Evolutionary conservation across 2,329 filamentous ascomycete genomes (phyloP), one percentile per base, ranked within the genome.

Genomic region (Incumbomyces delicatus): DNA sequence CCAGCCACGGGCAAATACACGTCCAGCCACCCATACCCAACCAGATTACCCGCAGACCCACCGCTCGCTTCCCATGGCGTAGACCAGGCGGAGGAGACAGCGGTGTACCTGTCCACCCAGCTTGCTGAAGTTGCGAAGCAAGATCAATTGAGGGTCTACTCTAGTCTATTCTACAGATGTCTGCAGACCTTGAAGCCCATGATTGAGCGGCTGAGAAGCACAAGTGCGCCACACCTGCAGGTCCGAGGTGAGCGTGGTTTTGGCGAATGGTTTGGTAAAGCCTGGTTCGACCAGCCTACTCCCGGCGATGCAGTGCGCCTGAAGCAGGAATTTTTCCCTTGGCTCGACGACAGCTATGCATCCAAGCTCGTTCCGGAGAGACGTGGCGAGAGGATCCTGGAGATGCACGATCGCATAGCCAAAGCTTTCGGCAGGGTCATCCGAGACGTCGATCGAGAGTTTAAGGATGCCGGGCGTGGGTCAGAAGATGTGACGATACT

Each of bases 231-330:
- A 33, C 16, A 50, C 13, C 48, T 53, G 2, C 50, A 58, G 30
- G 61, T 63, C 2, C 59, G 61, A 27, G 62, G 66, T 13, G 68
- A 69, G 44, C 47, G 46, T 5, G 56, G 58, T 20, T 60, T 65
- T 33, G 83, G 86, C 51, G 92, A 98, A 70, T 96, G 92, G 83
- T 96, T 92, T 63, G 92, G 92, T 20, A 74, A 79, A 40, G 87
- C 89, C 13, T 80, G 80, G 50, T 95, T 95, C 65, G 75, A 85
- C 46, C 92, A 96, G 60, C 92, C 92, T 0, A 73, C 75, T 13
- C 87, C 90, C 2, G 86, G 87, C 2, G 66, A 76, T 2, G 68
- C 81, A 12, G 58, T 72, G 22, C 68, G 75, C 30, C 73, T 98
- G 50, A 75, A 76, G 50, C 63, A 63, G 16, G 75, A 87, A 53